Percentiles rank a stretch among this genome's conserved stretches.
These are phyloP conservation scores for Neurospora sp. DNA, from an alignment of 495 filamentous ascomycete genomes.

Conservation along the genomic window DNA sequence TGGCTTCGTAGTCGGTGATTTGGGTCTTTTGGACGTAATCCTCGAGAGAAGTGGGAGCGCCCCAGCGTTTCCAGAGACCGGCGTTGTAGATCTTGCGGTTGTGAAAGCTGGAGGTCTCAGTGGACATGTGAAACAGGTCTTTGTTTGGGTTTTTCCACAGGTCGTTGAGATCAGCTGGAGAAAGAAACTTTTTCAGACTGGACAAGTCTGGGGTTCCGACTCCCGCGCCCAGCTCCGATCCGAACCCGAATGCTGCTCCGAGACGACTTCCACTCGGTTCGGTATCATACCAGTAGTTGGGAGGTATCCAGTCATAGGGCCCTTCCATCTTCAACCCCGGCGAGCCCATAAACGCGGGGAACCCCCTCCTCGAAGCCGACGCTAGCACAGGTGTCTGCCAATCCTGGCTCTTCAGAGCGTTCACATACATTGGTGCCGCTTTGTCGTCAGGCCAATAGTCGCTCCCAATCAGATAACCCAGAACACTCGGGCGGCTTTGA, in stretches of 20 bases:
- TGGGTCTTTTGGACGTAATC: conserved; percentile 42
- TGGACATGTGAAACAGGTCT: conserved; percentile 50
- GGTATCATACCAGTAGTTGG: conserved; percentile 51
- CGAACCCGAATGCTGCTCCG: conserved; percentile 54
- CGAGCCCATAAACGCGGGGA: conserved; percentile 38
- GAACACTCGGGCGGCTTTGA: conserved; percentile 46
- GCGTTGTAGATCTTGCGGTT: conserved; percentile 47
- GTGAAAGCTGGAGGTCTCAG: conserved; percentile 41
- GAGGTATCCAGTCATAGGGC: conserved; percentile 59
- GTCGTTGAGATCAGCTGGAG: conserved; percentile 35
- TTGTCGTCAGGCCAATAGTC: conserved; percentile 54
- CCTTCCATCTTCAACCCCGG: conserved; percentile 59
- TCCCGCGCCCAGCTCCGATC: conserved; percentile 50
- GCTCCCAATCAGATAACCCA: conserved; percentile 48
- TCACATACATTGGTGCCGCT: conserved; percentile 41
- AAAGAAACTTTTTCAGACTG: conserved; percentile 46
- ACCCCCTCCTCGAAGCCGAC: conserved; percentile 47
- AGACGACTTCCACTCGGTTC: conserved; percentile 23
- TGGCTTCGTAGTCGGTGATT: conserved; percentile 56
- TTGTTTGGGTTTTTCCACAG: conserved; percentile 47
- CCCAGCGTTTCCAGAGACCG: conserved; percentile 43
- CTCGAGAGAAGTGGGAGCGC: conserved; percentile 38
- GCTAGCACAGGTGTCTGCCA: conserved; percentile 49
- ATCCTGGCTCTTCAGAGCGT: conserved; percentile 38
- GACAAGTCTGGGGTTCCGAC: conserved; percentile 50